Evolutionary conservation across 1,284 basidiomycete genomes (phyloP), one percentile per base, ranked within the genome.

Genomic region (Ganoderma sinense): DNA sequence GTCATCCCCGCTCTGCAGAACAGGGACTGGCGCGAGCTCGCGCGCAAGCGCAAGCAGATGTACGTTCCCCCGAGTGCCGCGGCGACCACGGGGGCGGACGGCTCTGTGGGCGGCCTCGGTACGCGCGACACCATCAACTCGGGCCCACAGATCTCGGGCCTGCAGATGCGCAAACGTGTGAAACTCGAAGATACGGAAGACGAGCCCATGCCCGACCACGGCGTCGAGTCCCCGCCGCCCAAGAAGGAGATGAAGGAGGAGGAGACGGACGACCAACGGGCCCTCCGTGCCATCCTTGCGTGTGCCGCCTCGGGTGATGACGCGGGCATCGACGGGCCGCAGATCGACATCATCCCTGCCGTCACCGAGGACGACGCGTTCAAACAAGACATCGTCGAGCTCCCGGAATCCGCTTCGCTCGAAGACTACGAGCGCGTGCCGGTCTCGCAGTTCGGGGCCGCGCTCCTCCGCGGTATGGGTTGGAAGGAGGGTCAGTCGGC

Each of bases 391-490:
- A 86, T 97, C 1, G 85, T 86, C 29, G 90, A 89, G 20, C 87
- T 97, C 6, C 96, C 95, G 0, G 92, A 94, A 20, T 82, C 84
- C 20, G 89, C 96, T 0, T 90, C 92, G 0, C 82, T 96, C 13
- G 91, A 94, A 0, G 97, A 97, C 81, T 99, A 99, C 79, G 90
- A 89, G 39, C 92, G 95, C 3, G 89, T 98, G 0, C 97, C 97
- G 0, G 91, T 99, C 26, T 92, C 94, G 10, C 94, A 96, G 67
- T 99, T 99, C 75, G 97, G 98, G 13, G 91, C 94, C 6, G 97
- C 97, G 6, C 88, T 99, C 77, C 86, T 98, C 7, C 89, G 97
- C 56, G 97, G 97, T 0, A 99, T 99, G 97, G 97, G 97, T 4
- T 98, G 97, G 96, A 93, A 93, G 69, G 92, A 95, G 64, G 94